Base-by-base conservation (phyloP, 345 rosid genomes). In the Lepidium africanum region DNA sequence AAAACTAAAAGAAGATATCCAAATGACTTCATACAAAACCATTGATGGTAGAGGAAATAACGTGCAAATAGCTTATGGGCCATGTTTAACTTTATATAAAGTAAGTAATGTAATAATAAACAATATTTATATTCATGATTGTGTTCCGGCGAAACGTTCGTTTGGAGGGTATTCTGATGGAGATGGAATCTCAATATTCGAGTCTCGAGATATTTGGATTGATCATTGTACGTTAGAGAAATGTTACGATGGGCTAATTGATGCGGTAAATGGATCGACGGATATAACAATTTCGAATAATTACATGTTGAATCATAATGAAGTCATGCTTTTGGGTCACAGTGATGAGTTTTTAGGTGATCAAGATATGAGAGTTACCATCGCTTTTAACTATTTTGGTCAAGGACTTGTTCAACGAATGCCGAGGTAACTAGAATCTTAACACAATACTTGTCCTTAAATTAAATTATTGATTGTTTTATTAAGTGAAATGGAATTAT, bases 281-380 rank as follows among this genome's bases (percentile, higher is more conserved):
- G 78, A 74, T 52, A 86, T 87, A 43, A 85, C 91, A 30, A 81
- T 88, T 30, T 86, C 94, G 10, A 88, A 81, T 80, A 86, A 74
- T 59, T 81, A 82, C 69, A 82, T 86, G 91, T 71, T 80, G 66
- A 78, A 82, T 41, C 94, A 88, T 38, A 74, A 88, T 7, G 85
- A 84, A 73, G 91, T 82, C 64, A 88, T 86, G 94, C 78, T 84
- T 36, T 62, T 88, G 85, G 94, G 94, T 41, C 91, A 87, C 37
- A 86, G 82, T 62, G 91, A 87, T 70, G 79, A 81, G 32, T 87
- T 71, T 64, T 8, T 52, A 0, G 78, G 73, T 71, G 95, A 88
- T 76, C 74, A 69, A 48, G 75, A 61, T 25, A 88, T 88, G 95
- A 86, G 79, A 63, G 80, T 88, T 55, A 86, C 95, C 0, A 79